phyloP scores from a whole-genome alignment of 352 stramenopile species.

The Thalassiosira hispida region DNA sequence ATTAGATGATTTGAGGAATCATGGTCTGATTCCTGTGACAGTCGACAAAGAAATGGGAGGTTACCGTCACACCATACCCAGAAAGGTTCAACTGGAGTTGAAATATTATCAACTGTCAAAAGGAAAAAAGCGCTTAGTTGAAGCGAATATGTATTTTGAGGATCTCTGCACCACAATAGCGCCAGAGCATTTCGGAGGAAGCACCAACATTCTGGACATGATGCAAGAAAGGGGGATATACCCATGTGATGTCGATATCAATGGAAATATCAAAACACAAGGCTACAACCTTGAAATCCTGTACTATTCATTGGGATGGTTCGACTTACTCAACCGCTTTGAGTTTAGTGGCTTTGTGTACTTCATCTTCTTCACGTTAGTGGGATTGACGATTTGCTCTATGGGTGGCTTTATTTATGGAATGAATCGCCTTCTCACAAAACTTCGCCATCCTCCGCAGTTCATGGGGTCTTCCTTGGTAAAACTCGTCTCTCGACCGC shows the following conservation, averaged over 20 bases:
- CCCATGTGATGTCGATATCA: constrained; percentile 71
- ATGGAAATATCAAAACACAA: constrained; percentile 67
- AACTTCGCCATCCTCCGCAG: constrained; percentile 92
- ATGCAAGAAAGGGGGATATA: constrained; percentile 73
- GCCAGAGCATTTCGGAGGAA: constrained; percentile 75
- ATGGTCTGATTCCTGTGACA: constrained; percentile 66
- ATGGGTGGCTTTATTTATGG: constrained; percentile 91
- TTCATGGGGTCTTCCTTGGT: constrained; percentile 92
- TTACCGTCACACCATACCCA: constrained; percentile 60
- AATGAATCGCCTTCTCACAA: constrained; percentile 94
- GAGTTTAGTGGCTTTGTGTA: constrained; percentile 94
- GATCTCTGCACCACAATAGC: constrained; percentile 78
- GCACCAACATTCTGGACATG: constrained; percentile 61
- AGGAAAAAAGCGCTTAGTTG: constrained; percentile 64
- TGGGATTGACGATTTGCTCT: constrained; percentile 89
- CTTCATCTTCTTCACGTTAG: constrained; percentile 91
- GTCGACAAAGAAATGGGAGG: constrained; percentile 58
- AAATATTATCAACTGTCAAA: constrained; percentile 71
- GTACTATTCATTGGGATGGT: constrained; percentile 91
- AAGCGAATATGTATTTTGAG: constrained; percentile 73
- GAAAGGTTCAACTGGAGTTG: constrained; percentile 60
- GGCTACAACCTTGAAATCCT: constrained; percentile 89
- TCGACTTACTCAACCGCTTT: constrained; percentile 95
- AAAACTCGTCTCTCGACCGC: constrained; percentile 88
- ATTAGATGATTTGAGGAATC: constrained; percentile 46